Conservation (phyloP, 768 basidiomycete species). For the Podaxis carcinomalis region DNA sequence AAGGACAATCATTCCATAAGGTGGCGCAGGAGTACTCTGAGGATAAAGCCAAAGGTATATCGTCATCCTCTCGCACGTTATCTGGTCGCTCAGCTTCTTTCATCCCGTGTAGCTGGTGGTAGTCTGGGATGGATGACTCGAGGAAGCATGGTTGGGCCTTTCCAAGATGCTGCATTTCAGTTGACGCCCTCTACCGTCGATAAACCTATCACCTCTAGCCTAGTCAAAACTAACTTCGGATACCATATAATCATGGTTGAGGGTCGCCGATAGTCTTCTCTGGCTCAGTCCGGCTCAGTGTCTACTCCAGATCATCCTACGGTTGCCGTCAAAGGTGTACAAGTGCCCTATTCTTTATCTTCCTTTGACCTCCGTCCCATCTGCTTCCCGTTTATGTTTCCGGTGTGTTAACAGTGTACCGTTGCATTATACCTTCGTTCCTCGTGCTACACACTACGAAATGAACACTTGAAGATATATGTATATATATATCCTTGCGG, state of each 20-base stretch:
- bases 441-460: neutral
- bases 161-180: slow-evolving; percentile 87
- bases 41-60: slow-evolving; percentile 80
- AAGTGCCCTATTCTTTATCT: neutral
- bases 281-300: neutral
- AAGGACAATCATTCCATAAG: slow-evolving; percentile 81
- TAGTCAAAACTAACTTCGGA: slow-evolving; percentile 81
- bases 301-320: neutral
- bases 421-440: neutral
- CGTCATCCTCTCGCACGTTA: neutral
- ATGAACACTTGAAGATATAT: neutral
- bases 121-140: slow-evolving; percentile 85
- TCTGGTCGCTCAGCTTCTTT: neutral
- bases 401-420: neutral
- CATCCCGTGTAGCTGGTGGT: slow-evolving; percentile 59
- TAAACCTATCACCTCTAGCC: slow-evolving; percentile 64
- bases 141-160: slow-evolving; percentile 85
- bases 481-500: neutral
- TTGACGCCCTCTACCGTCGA: slow-evolving; percentile 77
- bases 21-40: slow-evolving; percentile 89
- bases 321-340: no score
- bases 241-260: slow-evolving; percentile 94
- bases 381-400: neutral
- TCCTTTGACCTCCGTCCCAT: neutral
- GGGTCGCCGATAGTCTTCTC: slow-evolving; percentile 45